Base-by-base conservation (phyloP, 2,329 filamentous ascomycete genomes). In the Dactylonectria estremocensis region DNA sequence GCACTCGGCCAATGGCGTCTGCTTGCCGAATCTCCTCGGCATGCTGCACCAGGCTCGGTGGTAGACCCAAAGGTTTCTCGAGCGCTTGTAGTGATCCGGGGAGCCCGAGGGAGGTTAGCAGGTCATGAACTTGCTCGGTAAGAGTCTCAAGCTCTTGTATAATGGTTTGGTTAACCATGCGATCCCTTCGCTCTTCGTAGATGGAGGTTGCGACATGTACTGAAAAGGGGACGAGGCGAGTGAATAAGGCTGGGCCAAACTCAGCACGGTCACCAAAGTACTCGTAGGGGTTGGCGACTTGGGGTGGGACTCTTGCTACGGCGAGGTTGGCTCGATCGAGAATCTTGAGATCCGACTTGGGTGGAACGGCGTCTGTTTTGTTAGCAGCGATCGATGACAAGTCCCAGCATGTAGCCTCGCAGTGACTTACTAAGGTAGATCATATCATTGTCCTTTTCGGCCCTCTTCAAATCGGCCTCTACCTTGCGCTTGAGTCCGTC, bases 181-280 rank as follows among this genome's bases (percentile, higher is more conserved):
- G 89, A 79, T 99, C 95, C 64, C 95, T 88, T 14, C 95, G 89
- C 77, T 98, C 95, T 62, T 95, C 95, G 77, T 99, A 99, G 37
- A 98, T 97, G 54, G 94, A 97, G 1, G 95, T 94, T 8, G 96
- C 96, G 55, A 98, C 89, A 77, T 99, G 96, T 0, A 98, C 96
- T 0, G 95, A 95, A 78, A 98, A 98, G 0, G 96, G 96, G 0
- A 99, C 96, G 2, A 99, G 87, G 74, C 95, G 96, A 2, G 93
- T 90, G 78, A 99, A 98, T 0, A 99, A 83, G 0, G 95, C 93
- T 22, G 91, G 91, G 0, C 96, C 95, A 74, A 98, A 92, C 65
- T 95, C 92, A 14, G 90, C 90, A 50, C 91, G 88, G 13, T 96
- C 92, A 2, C 95, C 94, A 4, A 99, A 86, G 78, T 93, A 91